phyloP scores from a whole-genome alignment of 805 yeast species.

The Lipomyces mesembrius region DNA sequence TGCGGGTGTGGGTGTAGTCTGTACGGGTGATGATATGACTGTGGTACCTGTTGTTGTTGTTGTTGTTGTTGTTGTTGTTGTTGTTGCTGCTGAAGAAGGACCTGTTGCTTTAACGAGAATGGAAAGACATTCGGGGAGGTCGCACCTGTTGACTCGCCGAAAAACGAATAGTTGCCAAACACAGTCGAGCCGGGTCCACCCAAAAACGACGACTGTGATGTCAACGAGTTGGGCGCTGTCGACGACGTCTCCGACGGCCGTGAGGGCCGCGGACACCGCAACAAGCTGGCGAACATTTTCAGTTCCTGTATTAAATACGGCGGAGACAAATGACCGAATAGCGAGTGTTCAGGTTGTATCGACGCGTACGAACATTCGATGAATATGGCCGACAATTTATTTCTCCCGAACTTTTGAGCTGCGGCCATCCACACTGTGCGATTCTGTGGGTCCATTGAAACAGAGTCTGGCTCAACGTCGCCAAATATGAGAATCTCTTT shows the following conservation, averaged over 20 bases:
- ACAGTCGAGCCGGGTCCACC: neutral
- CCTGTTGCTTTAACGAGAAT: conserved; percentile 14
- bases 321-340: conserved; percentile 86
- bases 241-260: neutral
- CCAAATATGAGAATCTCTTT: conserved; percentile 70
- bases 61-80: too few species aligned
- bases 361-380: conserved; percentile 76
- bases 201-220: neutral
- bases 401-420: conserved; percentile 52
- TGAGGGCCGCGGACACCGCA: conserved; percentile 21
- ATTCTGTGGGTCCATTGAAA: conserved; percentile 51
- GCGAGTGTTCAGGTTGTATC: conserved; percentile 51
- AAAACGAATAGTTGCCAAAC: neutral
- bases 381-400: conserved; percentile 58
- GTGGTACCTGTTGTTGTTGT: neutral
- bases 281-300: conserved; percentile 46
- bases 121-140: conserved; percentile 1
- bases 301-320: conserved; percentile 63
- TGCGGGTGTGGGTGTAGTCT: conserved; percentile 33
- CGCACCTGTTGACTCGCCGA: neutral
- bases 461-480: conserved; percentile 74
- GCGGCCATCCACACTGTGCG: conserved; percentile 61
- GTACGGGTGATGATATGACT: conserved; percentile 17
- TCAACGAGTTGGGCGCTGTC: neutral
- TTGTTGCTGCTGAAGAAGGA: neutral